Evolutionary conservation across 768 basidiomycete genomes (phyloP).

Genomic region (Phylloporus sp.): DNA sequence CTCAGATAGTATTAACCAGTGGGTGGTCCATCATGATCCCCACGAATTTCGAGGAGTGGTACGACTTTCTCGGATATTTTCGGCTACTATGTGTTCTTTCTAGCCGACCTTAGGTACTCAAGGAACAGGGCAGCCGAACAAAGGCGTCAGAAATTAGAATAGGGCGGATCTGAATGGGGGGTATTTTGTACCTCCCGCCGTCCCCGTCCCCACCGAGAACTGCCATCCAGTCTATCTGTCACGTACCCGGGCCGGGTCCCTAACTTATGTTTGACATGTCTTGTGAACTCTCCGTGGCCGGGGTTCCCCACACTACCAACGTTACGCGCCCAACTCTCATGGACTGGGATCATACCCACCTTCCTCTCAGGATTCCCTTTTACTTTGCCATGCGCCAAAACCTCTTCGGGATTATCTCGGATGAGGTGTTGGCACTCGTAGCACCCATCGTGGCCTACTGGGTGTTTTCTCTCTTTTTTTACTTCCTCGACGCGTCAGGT

Average conservation of each 20-base stretch:
- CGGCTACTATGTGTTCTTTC: too few species aligned
- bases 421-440: conserved; percentile 67
- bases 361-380: conserved; percentile 38
- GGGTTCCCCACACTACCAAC: not conserved
- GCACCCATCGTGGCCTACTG: conserved; percentile 85
- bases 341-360: not conserved
- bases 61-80: too few species aligned
- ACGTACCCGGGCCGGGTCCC: not conserved
- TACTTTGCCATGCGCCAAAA: conserved; percentile 48
- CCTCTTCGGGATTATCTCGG: conserved; percentile 57
- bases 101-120: too few species aligned
- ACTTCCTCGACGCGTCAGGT: conserved; percentile 67
- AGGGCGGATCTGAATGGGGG: too few species aligned
- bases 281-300: not conserved
- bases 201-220: too few species aligned
- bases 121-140: too few species aligned
- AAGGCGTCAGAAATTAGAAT: too few species aligned
- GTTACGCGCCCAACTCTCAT: not conserved
- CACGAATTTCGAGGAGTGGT: too few species aligned
- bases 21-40: too few species aligned
- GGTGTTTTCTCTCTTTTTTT: conserved; percentile 75
- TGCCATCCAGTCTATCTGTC: not conserved
- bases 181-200: too few species aligned
- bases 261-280: not conserved
- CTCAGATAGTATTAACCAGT: too few species aligned